These are phyloP conservation scores for Pseudonitzschia pungens DNA, from an alignment of 108 stramenopile genomes.

Conservation along the genomic window DNA sequence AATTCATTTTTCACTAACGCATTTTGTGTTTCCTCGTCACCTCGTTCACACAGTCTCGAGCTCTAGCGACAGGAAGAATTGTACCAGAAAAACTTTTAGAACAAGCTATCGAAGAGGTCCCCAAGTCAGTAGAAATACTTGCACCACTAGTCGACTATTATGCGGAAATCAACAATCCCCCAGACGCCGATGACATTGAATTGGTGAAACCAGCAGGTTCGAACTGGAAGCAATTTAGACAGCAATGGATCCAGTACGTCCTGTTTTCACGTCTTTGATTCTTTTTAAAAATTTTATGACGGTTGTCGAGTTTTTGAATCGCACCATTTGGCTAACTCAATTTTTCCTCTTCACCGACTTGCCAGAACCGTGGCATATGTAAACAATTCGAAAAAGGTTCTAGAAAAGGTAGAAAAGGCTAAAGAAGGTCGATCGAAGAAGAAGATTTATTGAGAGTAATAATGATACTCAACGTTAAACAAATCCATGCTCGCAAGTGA, in stretches of 20 bases:
- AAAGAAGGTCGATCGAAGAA: neutral
- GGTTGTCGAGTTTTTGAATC: neutral
- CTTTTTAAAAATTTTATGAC: too few relatives aligned
- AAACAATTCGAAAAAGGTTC: conserved; percentile 7
- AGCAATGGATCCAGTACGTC: conserved; percentile 72
- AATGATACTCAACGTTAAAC: neutral
- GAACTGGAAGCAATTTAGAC: conserved; percentile 68
- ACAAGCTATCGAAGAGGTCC: conserved; percentile 74
- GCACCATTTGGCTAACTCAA: neutral
- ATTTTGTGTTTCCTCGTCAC: neutral
- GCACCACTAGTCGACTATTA: conserved; percentile 71
- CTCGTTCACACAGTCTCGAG: conserved; percentile 36
- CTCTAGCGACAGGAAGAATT: conserved; percentile 65
- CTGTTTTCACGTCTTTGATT: neutral
- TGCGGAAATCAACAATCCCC: conserved; percentile 71
- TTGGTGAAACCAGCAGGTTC: conserved; percentile 52
- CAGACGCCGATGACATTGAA: conserved; percentile 49
- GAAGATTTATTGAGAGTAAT: neutral
- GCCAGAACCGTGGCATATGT: conserved; percentile 11
- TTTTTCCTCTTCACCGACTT: neutral
- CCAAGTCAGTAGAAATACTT: conserved; percentile 64
- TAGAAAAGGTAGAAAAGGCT: conserved; percentile 7
- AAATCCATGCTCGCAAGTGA: neutral
- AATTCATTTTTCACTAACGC: neutral
- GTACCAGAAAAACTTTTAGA: conserved; percentile 72